Evolutionary conservation across 768 basidiomycete species (phyloP).

Genomic region (Termitomyces sp.): DNA sequence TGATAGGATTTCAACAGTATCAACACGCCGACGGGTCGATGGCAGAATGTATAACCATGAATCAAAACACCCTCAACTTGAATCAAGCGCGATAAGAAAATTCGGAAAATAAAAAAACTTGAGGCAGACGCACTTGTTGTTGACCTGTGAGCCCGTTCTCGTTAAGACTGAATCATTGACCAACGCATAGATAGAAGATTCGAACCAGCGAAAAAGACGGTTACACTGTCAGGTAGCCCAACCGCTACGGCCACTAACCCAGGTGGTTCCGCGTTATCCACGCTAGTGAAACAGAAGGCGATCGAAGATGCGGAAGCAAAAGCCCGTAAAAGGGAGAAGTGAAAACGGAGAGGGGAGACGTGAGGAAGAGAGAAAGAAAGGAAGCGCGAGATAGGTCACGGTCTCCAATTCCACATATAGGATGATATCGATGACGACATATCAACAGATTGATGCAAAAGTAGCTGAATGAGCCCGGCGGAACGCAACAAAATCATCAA

Average conservation of each 20-base stretch:
- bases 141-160: constrained; percentile 53
- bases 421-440: no score
- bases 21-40: constrained; percentile 92
- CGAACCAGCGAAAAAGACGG: constrained; percentile 48
- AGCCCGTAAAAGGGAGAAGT: constrained; percentile 42
- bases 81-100: constrained; percentile 70
- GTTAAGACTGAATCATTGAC: background rate
- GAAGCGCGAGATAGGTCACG: constrained; percentile 23
- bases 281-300: constrained; percentile 10
- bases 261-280: constrained; percentile 4
- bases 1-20: constrained; percentile 51
- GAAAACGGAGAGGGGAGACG: constrained; percentile 49
- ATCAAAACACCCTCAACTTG: constrained; percentile 31
- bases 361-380: constrained; percentile 38
- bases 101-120: constrained; percentile 76
- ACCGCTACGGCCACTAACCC: constrained; percentile 4
- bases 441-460: no score
- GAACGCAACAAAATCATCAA: no score
- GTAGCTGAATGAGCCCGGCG: no score
- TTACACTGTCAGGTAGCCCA: constrained; percentile 17
- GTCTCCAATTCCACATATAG: constrained; percentile 25
- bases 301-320: constrained; percentile 17
- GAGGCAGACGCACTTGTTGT: constrained; percentile 86
- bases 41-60: constrained; percentile 98
- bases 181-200: constrained; percentile 55